A percentile compares a stretch with the other conserved stretches of the same genome.
Evolutionary conservation across 2,329 filamentous ascomycete species (phyloP).

Genomic region (Cercospora sojina): DNA sequence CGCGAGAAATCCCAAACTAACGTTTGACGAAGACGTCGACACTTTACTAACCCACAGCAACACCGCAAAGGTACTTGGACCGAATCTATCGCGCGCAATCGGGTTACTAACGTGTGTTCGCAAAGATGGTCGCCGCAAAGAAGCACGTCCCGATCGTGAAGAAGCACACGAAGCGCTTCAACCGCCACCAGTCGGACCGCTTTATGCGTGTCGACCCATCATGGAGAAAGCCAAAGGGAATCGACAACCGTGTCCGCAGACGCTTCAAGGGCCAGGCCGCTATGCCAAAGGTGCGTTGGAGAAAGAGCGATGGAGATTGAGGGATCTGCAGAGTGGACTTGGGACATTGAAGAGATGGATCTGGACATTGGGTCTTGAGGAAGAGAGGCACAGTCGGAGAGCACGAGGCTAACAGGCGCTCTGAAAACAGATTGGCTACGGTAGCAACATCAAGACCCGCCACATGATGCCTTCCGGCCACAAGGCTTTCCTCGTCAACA

Average conservation of each 20-base stretch:
- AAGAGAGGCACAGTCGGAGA: slow-evolving; percentile 6
- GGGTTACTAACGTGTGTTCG: slow-evolving; percentile 4
- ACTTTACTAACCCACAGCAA: slow-evolving; percentile 10
- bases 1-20: slow-evolving; percentile 6
- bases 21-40: slow-evolving; percentile 10
- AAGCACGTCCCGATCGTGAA: slow-evolving; percentile 99
- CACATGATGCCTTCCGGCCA: slow-evolving; percentile 99
- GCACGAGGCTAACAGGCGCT: slow-evolving; percentile 22
- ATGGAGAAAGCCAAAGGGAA: slow-evolving; percentile 99
- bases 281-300: slow-evolving; percentile 88
- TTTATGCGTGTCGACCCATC: slow-evolving; percentile 87
- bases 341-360: slow-evolving; percentile 2
- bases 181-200: slow-evolving; percentile 94
- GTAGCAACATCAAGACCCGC: slow-evolving; percentile 98
- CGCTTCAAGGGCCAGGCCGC: slow-evolving; percentile 93
- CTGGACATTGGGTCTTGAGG: slow-evolving; percentile 5
- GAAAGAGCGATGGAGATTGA: background rate
- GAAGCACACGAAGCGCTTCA: slow-evolving; percentile 99
- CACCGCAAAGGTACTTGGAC: slow-evolving; percentile 12
- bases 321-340: slow-evolving; percentile 7
- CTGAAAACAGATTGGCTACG: slow-evolving; percentile 81
- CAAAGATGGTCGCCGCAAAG: slow-evolving; percentile 96
- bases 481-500: slow-evolving; percentile 99
- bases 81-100: background rate
- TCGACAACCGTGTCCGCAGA: slow-evolving; percentile 96